Base-by-base conservation (phyloP, 2,329 filamentous ascomycete species). In the Fusarium humuli region DNA sequence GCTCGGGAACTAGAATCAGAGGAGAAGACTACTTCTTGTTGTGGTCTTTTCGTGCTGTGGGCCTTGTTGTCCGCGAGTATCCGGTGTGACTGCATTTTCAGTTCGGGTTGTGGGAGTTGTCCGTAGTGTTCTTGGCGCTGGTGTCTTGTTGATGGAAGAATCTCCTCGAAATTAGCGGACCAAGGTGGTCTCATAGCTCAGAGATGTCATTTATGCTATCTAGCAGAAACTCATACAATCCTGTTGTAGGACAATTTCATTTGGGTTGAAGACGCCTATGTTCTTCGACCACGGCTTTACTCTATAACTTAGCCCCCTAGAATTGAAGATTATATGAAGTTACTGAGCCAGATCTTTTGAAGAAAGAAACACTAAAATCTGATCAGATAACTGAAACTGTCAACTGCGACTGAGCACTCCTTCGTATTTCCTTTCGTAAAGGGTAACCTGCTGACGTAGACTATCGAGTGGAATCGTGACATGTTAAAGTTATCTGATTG, bases 101-200 rank as follows among this genome's bases (percentile, higher is more conserved):
- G 32, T 37, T 57, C 42, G 48, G 34, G 23, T n/a, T 48, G 30
- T 44, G 27, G 49, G 23, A 57, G 14, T 40, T 16, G 20, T 27
- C 23, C 11, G 29, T 14, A 27, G 2, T 37, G 6, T 23, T 30
- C 6, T 52, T 61, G 30, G 30, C 37, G 6, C 16, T 37, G 8
- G 11, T 14, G n/a, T 25, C 3, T 14, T 22, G n/a, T 18, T n/a
- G 13, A 14, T 6, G 16, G 11, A 37, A 16, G 27, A 14, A 2
- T 23, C 7, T 32, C 25, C 4, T n/a, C 16, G n/a, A 10, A n/a
- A 20, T 13, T 25, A 14, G 12, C 2, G n/a, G 32, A n/a, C 14
- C 5, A 41, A 14, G 0, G 16, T 14, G 7, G 49, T 14, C 42
- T 25, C 16, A 12, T 45, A 16, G 1, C 8, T 2, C 2, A n/a